These are phyloP conservation scores for Papiliotrema laurentii DNA, from an alignment of 1,284 basidiomycete species.

Conservation along the genomic window DNA sequence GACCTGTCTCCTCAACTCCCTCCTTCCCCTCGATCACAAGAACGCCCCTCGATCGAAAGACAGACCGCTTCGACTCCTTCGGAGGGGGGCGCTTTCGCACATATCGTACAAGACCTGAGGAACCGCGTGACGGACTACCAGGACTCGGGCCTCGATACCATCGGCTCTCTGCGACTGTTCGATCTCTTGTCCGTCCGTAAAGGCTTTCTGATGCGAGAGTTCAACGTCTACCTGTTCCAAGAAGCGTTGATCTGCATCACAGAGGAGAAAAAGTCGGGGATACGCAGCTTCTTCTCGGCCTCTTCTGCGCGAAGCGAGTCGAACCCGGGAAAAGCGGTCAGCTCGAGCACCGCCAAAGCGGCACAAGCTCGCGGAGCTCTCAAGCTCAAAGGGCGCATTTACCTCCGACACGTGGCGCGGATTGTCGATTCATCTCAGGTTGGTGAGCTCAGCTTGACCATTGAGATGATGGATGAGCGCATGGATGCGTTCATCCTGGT, in stretches of 20 bases:
- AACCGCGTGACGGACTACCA: constrained; percentile 91
- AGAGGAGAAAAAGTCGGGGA: constrained; percentile 76
- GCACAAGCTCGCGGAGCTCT: constrained; percentile 64
- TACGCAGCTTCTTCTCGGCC: constrained; percentile 39
- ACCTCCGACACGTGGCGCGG: constrained; percentile 83
- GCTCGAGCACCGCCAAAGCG: constrained; percentile 12
- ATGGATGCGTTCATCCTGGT: constrained; percentile 90
- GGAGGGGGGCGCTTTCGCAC: constrained; percentile 55
- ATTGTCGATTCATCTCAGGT: constrained; percentile 71
- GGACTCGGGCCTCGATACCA: constrained; percentile 72
- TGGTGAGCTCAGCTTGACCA: constrained; percentile 81
- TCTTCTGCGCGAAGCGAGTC: constrained; percentile 18
- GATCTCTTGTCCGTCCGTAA: constrained; percentile 83
- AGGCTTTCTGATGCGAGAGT: constrained; percentile 78
- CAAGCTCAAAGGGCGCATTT: constrained; percentile 89
- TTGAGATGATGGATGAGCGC: constrained; percentile 82
- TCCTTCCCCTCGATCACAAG: constrained; percentile 27
- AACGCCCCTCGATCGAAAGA: constrained; percentile 5
- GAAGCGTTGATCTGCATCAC: constrained; percentile 94
- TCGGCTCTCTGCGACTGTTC: constrained; percentile 85
- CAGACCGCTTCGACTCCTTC: constrained; percentile 14
- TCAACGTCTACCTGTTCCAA: constrained; percentile 92
- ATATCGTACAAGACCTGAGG: constrained; percentile 79
- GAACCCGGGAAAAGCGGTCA: constrained; percentile 2
- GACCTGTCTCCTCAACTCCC: constrained; percentile 33